Evolutionary conservation across 306 rosid genomes (phyloP).

Genomic region (Cucurbita argyrosperma): DNA sequence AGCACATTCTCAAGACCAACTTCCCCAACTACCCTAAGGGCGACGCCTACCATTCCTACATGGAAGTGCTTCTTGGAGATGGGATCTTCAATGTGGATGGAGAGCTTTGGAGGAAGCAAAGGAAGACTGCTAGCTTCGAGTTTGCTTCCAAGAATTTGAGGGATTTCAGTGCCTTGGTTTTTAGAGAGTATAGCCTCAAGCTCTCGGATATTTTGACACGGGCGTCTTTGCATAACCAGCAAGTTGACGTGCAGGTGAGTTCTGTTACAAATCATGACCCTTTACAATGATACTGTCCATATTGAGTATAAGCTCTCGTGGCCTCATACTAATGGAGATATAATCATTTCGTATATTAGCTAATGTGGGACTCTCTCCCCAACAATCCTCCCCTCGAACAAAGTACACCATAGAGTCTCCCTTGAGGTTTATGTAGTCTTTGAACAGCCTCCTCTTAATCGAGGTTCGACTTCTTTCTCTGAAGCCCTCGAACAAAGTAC

Average conservation of each 20-base stretch:
- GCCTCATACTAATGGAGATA: too few species aligned
- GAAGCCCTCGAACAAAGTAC: too few species aligned
- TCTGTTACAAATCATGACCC: too few species aligned
- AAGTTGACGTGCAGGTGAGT: constrained; percentile 73
- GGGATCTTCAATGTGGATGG: constrained; percentile 91
- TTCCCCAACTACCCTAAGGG: constrained; percentile 55
- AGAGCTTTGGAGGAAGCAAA: constrained; percentile 73
- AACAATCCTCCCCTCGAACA: too few species aligned
- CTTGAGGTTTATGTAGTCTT: too few species aligned
- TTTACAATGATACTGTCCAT: too few species aligned
- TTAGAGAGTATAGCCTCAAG: constrained; percentile 51
- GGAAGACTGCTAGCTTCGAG: constrained; percentile 86
- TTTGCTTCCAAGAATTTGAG: constrained; percentile 87
- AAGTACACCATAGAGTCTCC: too few species aligned
- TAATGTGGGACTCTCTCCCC: too few species aligned
- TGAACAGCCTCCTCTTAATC: too few species aligned
- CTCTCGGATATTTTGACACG: constrained; percentile 43
- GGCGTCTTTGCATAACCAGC: constrained; percentile 38
- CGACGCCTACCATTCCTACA: constrained; percentile 67
- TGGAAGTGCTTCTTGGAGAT: constrained; percentile 90
- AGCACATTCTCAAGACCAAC: constrained; percentile 78
- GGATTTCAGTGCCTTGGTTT: constrained; percentile 71
- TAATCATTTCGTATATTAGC: too few species aligned
- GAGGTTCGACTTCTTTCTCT: too few species aligned
- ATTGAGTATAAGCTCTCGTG: too few species aligned